Evolutionary conservation across 768 basidiomycete genomes (phyloP).

Genomic region (Leccinellum luteum): DNA sequence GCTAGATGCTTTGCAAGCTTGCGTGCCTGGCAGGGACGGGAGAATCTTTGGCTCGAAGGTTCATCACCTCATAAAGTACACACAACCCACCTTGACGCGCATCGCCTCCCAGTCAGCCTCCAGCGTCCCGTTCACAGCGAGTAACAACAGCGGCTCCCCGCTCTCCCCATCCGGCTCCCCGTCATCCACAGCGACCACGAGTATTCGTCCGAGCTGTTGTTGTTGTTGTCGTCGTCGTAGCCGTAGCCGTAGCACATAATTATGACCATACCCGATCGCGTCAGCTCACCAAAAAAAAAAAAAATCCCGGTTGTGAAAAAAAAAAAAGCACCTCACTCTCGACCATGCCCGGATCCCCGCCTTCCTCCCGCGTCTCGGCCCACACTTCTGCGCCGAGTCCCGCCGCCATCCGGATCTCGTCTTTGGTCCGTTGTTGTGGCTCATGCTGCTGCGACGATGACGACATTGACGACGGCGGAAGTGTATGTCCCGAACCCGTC

Average conservation of each 20-base stretch:
- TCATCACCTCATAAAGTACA: no score
- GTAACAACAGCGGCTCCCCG: slow-evolving; percentile 57
- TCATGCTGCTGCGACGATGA: background rate
- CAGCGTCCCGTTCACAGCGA: slow-evolving; percentile 63
- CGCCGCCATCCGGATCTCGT: slow-evolving; percentile 69
- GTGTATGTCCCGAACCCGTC: background rate
- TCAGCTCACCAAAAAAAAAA: slow-evolving; percentile 1
- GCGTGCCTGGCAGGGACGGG: slow-evolving; percentile 24
- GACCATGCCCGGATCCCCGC: slow-evolving; percentile 55
- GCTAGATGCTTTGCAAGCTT: slow-evolving; percentile 34
- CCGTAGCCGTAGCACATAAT: background rate
- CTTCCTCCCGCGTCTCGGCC: slow-evolving; percentile 63
- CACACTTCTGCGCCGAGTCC: slow-evolving; percentile 75
- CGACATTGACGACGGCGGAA: background rate
- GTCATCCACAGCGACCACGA: slow-evolving; percentile 64
- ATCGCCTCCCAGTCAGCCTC: slow-evolving; percentile 66
- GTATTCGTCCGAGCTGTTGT: slow-evolving; percentile 64
- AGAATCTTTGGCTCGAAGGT: background rate
- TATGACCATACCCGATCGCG: background rate
- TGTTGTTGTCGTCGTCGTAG: no score
- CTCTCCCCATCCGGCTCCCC: slow-evolving; percentile 7
- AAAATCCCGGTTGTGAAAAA: background rate
- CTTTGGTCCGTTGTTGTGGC: slow-evolving; percentile 48
- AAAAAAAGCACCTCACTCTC: slow-evolving; percentile 62
- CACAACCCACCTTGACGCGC: slow-evolving; percentile 52